A percentile compares a stretch with the other conserved stretches of the same genome.
Evolutionary conservation across 805 yeast genomes (phyloP).

Genomic region (Yamadazyma ubonensis): DNA sequence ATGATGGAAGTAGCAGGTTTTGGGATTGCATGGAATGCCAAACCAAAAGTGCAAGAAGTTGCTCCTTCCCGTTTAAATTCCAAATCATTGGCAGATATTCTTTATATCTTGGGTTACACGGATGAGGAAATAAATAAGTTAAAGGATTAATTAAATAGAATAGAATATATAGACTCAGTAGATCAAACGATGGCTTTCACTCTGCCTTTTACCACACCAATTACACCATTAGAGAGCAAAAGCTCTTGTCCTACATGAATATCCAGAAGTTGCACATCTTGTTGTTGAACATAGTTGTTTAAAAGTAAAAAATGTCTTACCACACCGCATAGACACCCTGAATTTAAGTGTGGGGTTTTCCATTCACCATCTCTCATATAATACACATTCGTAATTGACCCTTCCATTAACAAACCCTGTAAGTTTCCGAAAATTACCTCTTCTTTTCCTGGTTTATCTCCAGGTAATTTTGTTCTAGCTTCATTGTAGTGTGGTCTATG

Average conservation of each 20-base stretch:
- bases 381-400: conserved; percentile 81
- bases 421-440: conserved; percentile 64
- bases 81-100: conserved; percentile 65
- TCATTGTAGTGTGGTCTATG: conserved; percentile 58
- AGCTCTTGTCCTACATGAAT: conserved; percentile 66
- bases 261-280: conserved; percentile 44
- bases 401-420: conserved; percentile 66
- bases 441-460: conserved; percentile 49
- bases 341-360: conserved; percentile 75
- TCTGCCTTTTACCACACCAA: conserved; percentile 70
- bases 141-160: not conserved
- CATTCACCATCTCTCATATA: conserved; percentile 50
- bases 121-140: conserved; percentile 48
- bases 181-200: conserved; percentile 22
- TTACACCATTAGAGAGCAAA: conserved; percentile 75
- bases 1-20: conserved; percentile 93
- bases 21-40: conserved; percentile 97
- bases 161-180: conserved; percentile 1
- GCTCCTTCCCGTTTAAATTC: conserved; percentile 86
- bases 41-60: conserved; percentile 79
- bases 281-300: conserved; percentile 55
- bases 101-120: conserved; percentile 76
- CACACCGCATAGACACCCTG: conserved; percentile 87
- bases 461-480: conserved; percentile 56
- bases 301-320: conserved; percentile 63